phyloP scores from a whole-genome alignment of 441 rosid genomes.

The Arabidopsis hybrid region DNA sequence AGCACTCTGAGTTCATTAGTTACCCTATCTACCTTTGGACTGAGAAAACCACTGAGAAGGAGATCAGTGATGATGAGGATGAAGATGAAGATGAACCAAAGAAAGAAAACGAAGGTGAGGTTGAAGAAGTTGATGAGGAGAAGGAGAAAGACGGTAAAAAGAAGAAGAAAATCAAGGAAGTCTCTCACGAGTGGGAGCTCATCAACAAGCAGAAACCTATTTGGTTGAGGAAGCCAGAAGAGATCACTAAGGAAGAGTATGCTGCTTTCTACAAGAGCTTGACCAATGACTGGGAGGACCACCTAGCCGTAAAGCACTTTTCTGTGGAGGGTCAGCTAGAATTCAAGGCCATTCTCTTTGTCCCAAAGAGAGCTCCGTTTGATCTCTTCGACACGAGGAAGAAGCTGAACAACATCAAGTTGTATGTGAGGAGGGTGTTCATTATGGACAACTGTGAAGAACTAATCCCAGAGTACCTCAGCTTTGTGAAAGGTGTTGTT shows the following conservation, averaged over 20 bases:
- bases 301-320: conserved; percentile 60
- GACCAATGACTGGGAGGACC: conserved; percentile 68
- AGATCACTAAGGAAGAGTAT: conserved; percentile 62
- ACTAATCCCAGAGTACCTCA: conserved; percentile 60
- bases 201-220: conserved; percentile 67
- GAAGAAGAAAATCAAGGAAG: conserved; percentile 66
- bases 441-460: conserved; percentile 77
- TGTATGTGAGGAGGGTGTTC: conserved; percentile 66
- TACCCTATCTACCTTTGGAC: conserved; percentile 62
- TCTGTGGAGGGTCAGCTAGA: conserved; percentile 69
- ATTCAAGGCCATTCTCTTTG: conserved; percentile 60
- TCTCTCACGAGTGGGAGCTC: conserved; percentile 60
- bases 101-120: conserved; percentile 55
- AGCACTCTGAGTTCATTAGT: conserved; percentile 70
- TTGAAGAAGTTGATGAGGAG: conserved; percentile 63
- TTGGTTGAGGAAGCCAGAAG: conserved; percentile 70
- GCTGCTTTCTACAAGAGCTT: conserved; percentile 69
- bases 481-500: conserved; percentile 65
- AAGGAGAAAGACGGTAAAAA: conserved; percentile 54
- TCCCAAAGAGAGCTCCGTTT: conserved; percentile 53
- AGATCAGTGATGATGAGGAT: conserved; percentile 63
- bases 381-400: conserved; percentile 65
- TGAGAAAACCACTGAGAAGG: conserved; percentile 70
- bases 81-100: conserved; percentile 54
- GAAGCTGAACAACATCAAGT: conserved; percentile 68